A percentile compares a stretch with the other conserved stretches of the same genome.
Conservation (phyloP, 345 rosid species). For the Citrus cavaleriei region DNA sequence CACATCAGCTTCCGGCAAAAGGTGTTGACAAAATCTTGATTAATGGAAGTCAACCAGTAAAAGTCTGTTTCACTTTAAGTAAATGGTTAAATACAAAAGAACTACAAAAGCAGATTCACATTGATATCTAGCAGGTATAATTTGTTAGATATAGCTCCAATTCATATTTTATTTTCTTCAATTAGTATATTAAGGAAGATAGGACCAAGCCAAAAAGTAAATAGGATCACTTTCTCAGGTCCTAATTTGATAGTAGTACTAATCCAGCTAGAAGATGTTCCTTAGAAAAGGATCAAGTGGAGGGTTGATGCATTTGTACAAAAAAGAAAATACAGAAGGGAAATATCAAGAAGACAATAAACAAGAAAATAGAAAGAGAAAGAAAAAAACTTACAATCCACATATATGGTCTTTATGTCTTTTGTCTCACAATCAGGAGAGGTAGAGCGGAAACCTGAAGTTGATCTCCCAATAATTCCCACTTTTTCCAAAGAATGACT, state of each 20-base stretch:
- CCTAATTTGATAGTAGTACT: background rate
- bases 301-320: background rate
- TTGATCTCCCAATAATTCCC: constrained; percentile 38
- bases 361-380: background rate
- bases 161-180: background rate
- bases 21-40: background rate
- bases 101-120: background rate
- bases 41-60: background rate
- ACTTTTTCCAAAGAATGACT: constrained; percentile 44
- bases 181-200: background rate
- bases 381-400: constrained; percentile 71
- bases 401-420: constrained; percentile 91
- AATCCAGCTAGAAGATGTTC: background rate
- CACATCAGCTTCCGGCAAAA: background rate
- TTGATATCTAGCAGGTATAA: background rate
- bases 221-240: background rate
- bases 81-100: background rate
- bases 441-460: constrained; percentile 29
- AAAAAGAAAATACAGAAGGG: background rate
- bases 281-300: background rate
- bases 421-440: constrained; percentile 74
- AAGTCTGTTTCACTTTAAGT: background rate
- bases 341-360: background rate
- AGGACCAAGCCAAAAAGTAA: background rate
- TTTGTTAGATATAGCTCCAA: background rate